phyloP scores from a whole-genome alignment of 352 stramenopile genomes.

The Phytophthora pistaciae region DNA sequence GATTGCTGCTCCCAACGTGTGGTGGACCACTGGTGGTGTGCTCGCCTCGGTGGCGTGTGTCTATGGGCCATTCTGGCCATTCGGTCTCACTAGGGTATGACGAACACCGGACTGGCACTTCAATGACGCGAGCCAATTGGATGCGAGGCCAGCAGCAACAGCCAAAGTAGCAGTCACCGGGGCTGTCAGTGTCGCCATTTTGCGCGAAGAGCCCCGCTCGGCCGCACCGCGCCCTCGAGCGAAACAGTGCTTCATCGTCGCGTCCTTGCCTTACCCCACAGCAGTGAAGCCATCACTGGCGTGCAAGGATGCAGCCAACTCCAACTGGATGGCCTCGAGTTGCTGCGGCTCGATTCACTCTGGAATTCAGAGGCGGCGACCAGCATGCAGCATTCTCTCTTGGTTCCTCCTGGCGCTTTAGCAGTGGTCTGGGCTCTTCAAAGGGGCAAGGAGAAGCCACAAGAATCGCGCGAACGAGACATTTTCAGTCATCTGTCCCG shows the following conservation, averaged over 20 bases:
- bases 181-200: neutral
- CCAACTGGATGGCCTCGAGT: no score
- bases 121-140: neutral
- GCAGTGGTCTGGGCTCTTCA: no score
- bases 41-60: slow-evolving; percentile 1
- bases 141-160: neutral
- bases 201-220: neutral
- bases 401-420: no score
- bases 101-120: slow-evolving; percentile 8
- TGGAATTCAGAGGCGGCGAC: no score
- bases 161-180: no score
- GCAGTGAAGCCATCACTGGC: neutral
- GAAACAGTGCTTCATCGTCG: neutral
- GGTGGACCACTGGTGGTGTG: neutral
- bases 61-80: neutral
- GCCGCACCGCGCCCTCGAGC: neutral
- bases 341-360: no score
- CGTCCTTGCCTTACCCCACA: neutral
- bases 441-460: no score
- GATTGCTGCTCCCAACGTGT: slow-evolving; percentile 4
- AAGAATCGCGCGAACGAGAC: no score
- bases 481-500: no score
- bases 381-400: no score
- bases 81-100: neutral
- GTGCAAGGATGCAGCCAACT: no score